Evolutionary conservation across 805 yeast genomes (phyloP).

Genomic region (Candida yuanshanica): DNA sequence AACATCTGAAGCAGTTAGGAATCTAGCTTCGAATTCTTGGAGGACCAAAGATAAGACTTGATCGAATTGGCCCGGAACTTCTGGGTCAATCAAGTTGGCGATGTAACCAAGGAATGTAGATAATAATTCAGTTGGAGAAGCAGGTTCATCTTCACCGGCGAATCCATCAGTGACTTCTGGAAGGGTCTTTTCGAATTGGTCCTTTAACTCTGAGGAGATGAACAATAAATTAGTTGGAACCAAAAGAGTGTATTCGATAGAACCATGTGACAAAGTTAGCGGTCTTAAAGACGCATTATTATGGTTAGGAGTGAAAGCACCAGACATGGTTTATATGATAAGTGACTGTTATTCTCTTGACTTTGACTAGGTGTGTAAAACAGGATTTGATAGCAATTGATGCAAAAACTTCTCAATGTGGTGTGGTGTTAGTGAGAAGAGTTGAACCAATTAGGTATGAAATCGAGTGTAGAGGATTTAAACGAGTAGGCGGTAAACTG

Average conservation of each 20-base stretch:
- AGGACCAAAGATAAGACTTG: constrained; percentile 67
- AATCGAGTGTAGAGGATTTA: not conserved
- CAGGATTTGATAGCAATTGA: not conserved
- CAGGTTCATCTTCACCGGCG: constrained; percentile 84
- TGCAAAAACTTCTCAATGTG: not conserved
- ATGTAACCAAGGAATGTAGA: constrained; percentile 79
- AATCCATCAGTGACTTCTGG: constrained; percentile 79
- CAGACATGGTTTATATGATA: constrained; percentile 15
- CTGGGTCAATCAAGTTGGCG: constrained; percentile 40
- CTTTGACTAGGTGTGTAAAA: not conserved
- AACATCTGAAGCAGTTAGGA: constrained; percentile 70
- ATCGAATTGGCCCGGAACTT: constrained; percentile 49
- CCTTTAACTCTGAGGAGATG: constrained; percentile 80
- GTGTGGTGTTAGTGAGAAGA: constrained; percentile 3
- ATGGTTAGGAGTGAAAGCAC: constrained; percentile 24
- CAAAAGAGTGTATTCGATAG: constrained; percentile 80
- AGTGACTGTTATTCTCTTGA: not conserved
- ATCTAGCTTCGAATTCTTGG: constrained; percentile 80
- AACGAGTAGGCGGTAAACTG: not conserved
- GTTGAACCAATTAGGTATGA: not conserved
- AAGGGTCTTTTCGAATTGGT: constrained; percentile 70
- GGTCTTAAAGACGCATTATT: constrained; percentile 57
- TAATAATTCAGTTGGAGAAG: constrained; percentile 78
- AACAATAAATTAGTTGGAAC: constrained; percentile 80
- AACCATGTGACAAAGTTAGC: constrained; percentile 75